Percentiles rank a stretch among this genome's conserved stretches.
Conservation (phyloP, 345 rosid species). For the Boechera stricta region DNA sequence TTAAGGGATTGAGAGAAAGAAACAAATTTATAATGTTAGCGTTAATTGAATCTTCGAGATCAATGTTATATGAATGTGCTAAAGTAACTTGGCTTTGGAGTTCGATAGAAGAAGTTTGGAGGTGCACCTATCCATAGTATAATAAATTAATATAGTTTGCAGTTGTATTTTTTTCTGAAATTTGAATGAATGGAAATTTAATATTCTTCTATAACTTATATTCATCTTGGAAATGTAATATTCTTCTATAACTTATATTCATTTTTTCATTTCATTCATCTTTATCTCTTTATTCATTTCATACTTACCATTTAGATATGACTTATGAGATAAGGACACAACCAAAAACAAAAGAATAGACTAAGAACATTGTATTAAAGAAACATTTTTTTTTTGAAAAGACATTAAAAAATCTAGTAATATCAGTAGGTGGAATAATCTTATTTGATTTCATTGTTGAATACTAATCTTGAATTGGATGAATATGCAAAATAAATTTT, state of each 20-base stretch:
- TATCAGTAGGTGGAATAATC: neutral
- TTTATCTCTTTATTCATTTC: neutral
- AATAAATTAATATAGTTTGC: no score
- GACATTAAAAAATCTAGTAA: neutral
- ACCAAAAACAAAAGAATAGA: neutral
- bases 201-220: no score
- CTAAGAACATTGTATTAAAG: neutral
- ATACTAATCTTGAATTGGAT: neutral
- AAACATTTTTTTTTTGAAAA: neutral
- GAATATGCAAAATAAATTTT: neutral
- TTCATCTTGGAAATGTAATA: neutral
- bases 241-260: neutral
- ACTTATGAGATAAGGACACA: conserved; percentile 9
- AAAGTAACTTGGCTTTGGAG: no score
- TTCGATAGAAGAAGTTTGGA: no score
- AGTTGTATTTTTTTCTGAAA: no score
- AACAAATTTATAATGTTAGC: no score
- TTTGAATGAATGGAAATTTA: no score
- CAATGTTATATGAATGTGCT: no score
- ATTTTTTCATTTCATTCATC: neutral
- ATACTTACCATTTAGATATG: conserved; percentile 8
- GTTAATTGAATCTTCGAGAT: no score
- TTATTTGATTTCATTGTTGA: neutral
- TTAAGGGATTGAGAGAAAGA: no score
- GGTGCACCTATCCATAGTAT: no score